Evolutionary conservation across 768 basidiomycete species (phyloP).

Genomic region (Tylopilus sp.): DNA sequence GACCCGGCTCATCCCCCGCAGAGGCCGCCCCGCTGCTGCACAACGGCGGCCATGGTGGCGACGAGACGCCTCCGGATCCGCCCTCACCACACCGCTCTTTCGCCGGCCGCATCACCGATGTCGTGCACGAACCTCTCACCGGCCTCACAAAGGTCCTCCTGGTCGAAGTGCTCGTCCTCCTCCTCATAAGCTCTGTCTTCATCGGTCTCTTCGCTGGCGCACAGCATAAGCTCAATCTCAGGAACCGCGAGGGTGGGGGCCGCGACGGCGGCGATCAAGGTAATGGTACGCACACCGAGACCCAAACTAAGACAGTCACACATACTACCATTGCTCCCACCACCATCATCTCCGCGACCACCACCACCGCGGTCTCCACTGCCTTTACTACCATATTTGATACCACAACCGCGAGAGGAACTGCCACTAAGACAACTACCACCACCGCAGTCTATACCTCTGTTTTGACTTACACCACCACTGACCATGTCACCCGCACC

Average conservation of each 20-base stretch:
- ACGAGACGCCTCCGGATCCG: slow-evolving; percentile 30
- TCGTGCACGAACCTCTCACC: slow-evolving; percentile 76
- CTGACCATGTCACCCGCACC: slow-evolving; percentile 37
- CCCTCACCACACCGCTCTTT: slow-evolving; percentile 37
- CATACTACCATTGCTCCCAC: slow-evolving; percentile 30
- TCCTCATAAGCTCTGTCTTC: slow-evolving; percentile 83
- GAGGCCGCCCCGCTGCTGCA: slow-evolving; percentile 66
- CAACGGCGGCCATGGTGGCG: slow-evolving; percentile 41
- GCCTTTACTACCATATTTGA: slow-evolving; percentile 31
- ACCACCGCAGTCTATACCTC: slow-evolving; percentile 37
- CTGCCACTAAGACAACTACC: slow-evolving; percentile 39
- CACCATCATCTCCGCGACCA: slow-evolving; percentile 29
- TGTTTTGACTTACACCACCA: slow-evolving; percentile 37
- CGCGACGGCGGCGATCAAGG: slow-evolving; percentile 20
- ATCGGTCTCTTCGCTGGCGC: slow-evolving; percentile 92
- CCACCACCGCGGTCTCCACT: slow-evolving; percentile 35
- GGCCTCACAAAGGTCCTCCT: slow-evolving; percentile 81
- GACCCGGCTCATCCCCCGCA: slow-evolving; percentile 26
- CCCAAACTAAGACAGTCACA: slow-evolving; percentile 33
- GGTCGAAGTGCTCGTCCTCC: slow-evolving; percentile 66
- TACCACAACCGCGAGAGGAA: slow-evolving; percentile 38
- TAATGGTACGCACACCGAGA: slow-evolving; percentile 35
- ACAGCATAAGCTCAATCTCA: slow-evolving; percentile 67
- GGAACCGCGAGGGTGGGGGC: slow-evolving; percentile 34
- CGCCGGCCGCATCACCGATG: slow-evolving; percentile 40